Evolutionary conservation across 2,329 filamentous ascomycete genomes (phyloP).

Genomic region (Trichoderma endophyticum): DNA sequence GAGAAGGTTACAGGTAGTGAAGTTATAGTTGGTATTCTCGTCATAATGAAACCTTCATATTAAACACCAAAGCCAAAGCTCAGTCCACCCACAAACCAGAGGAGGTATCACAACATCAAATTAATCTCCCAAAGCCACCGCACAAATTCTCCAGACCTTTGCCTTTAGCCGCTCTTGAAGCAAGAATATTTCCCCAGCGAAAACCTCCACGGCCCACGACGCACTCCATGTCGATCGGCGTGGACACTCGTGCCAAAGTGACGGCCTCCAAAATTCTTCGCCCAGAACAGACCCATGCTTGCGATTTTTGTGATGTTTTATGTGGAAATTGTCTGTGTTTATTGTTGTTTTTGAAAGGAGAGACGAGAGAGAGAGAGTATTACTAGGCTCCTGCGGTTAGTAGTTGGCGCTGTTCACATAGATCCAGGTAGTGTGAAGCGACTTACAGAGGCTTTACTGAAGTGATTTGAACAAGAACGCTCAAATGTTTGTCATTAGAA

Average conservation of each 20-base stretch:
- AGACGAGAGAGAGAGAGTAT: not conserved
- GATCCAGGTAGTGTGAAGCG: not conserved
- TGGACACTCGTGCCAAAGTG: slow-evolving; percentile 50
- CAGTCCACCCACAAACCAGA: not conserved
- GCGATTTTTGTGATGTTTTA: not conserved
- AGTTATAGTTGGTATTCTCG: not conserved
- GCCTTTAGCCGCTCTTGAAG: slow-evolving; percentile 36
- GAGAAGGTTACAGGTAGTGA: too few species aligned
- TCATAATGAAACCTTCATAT: not conserved
- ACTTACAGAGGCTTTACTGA: not conserved
- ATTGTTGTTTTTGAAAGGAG: not conserved
- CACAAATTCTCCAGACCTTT: not conserved
- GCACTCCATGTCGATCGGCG: slow-evolving; percentile 45
- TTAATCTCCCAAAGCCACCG: not conserved
- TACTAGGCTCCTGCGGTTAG: not conserved
- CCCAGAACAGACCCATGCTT: slow-evolving; percentile 48
- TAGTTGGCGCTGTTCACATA: too few species aligned
- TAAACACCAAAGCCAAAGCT: not conserved
- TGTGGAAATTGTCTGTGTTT: too few species aligned
- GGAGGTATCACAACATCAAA: not conserved
- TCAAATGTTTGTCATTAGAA: not conserved
- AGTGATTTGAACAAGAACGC: not conserved
- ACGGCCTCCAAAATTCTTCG: slow-evolving; percentile 45
- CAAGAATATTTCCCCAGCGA: slow-evolving; percentile 50
- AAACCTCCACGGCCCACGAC: slow-evolving; percentile 50